phyloP scores from a whole-genome alignment of 1,284 basidiomycete species.

The Fomitopsis betulina region DNA sequence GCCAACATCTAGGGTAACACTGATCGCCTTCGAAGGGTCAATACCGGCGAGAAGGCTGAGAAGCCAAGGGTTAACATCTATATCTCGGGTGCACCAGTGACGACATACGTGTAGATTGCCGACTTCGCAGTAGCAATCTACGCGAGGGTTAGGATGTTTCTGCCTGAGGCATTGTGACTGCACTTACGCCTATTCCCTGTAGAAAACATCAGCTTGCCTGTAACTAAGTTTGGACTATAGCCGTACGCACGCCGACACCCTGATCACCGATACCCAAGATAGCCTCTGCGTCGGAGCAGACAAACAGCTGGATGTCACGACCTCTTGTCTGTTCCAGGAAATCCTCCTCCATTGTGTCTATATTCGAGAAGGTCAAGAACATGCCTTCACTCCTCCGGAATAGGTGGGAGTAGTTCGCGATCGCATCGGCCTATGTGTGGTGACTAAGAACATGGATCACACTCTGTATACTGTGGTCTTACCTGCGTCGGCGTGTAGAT shows the following conservation, averaged over 20 bases:
- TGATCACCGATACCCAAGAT: constrained; percentile 83
- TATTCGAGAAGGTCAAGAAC: constrained; percentile 46
- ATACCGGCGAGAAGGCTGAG: constrained; percentile 75
- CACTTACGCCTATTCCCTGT: constrained; percentile 45
- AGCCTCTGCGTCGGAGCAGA: constrained; percentile 84
- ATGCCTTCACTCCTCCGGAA: constrained; percentile 73
- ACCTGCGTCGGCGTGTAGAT: constrained; percentile 74
- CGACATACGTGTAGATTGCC: constrained; percentile 70
- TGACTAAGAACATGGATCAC: background rate
- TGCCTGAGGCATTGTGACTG: background rate
- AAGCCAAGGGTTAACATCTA: background rate
- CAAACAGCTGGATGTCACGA: constrained; percentile 66
- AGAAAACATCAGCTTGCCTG: background rate
- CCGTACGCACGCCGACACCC: constrained; percentile 53
- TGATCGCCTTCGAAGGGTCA: constrained; percentile 64
- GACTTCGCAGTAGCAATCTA: constrained; percentile 86
- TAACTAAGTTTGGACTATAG: background rate
- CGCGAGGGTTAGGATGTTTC: constrained; percentile 2
- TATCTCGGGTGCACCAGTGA: background rate
- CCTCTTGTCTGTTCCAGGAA: constrained; percentile 63
- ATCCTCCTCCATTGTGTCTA: constrained; percentile 72
- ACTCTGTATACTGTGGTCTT: constrained; percentile 8
- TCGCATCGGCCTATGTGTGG: constrained; percentile 60
- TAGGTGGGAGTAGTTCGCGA: constrained; percentile 76
- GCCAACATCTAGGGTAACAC: constrained; percentile 74